Base-by-base conservation (phyloP, 2,329 filamentous ascomycete species). In the Aspergillus sp. region DNA sequence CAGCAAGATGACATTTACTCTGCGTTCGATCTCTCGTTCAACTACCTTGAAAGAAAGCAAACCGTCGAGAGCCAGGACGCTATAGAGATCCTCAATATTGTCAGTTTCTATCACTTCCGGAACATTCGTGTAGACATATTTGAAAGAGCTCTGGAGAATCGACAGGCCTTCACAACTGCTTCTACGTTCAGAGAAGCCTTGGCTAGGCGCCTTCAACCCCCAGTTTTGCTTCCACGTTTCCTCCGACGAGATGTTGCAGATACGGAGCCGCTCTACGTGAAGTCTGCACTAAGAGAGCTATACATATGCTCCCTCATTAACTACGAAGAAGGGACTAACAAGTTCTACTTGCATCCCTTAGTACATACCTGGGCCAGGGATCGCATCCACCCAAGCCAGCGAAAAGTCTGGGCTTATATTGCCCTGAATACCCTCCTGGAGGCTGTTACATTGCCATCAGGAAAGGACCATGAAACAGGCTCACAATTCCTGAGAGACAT, bases 351-450 rank as follows among this genome's bases (percentile, higher is more conserved):
- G 37, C 65, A 67, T 50, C 65, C 65, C n/a, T 51, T 67, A 17
- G 57, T 69, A n/a, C 60, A 69, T 47, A 46, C 45, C 17, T 66
- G 64, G 62, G 57, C 60, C 7, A 52, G 60, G 35, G 58, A 61
- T 17, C 53, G 64, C 9, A 52, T 67, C 7, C 37, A 32, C 12
- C 33, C 50, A n/a, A 35, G 35, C 10, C 48, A 56, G 35, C 48
- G 53, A 38, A 45, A 49, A 10, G 37, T 48, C 17, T 60, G 51
- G 51, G 53, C 46, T 30, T 27, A 45, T 9, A 49, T 45, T 19
- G 49, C 47, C 19, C 20, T 44, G 19, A 46, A 46, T n/a, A 54
- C 48, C 5, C 55, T 62, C 9, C 46, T 47, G 9, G 38, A 48
- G 17, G 47, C 54, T 22, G 47, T 61, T 30, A 37, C 46, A n/a